Evolutionary conservation across 257 asterid genomes (phyloP).

Genomic region (Prunella vulgaris): DNA sequence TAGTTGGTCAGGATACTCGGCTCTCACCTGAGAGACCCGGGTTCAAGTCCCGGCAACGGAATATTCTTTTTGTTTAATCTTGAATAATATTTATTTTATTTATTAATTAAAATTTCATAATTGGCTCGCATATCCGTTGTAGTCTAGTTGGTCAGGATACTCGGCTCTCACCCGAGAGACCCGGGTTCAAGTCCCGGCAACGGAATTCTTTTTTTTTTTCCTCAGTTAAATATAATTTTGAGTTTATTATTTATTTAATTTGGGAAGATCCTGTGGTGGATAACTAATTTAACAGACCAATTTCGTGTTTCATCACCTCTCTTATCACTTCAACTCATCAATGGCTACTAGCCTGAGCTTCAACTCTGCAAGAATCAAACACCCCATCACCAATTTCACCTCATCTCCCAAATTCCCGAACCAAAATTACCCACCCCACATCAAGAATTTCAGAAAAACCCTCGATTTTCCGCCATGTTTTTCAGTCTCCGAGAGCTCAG

Average conservation of each 20-base stretch:
- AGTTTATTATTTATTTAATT: no score
- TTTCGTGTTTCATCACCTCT: conserved; percentile 1
- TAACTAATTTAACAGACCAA: conserved; percentile 36
- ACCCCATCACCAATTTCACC: conserved; percentile 37
- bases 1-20: conserved; percentile 95
- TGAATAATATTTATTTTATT: no score
- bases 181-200: conserved; percentile 99
- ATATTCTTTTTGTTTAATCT: not conserved
- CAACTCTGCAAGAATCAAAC: conserved; percentile 46
- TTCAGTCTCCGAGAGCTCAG: conserved; percentile 64
- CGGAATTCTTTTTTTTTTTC: conserved; percentile 29
- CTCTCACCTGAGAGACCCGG: conserved; percentile 97
- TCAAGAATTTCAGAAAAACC: conserved; percentile 22
- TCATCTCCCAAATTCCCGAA: conserved; percentile 31
- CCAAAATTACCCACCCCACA: conserved; percentile 18
- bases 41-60: conserved; percentile 97
- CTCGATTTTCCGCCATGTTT: conserved; percentile 32
- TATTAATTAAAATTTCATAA: no score
- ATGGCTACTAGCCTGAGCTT: conserved; percentile 63
- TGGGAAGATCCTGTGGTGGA: conserved; percentile 20
- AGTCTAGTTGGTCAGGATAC: conserved; percentile 97
- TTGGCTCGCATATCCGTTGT: conserved; percentile 45
- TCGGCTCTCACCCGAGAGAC: conserved; percentile 90
- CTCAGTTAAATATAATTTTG: not conserved
- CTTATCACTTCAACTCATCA: conserved; percentile 27